phyloP scores from a whole-genome alignment of 2,329 filamentous ascomycete species.

The Alternaria gaisen region DNA sequence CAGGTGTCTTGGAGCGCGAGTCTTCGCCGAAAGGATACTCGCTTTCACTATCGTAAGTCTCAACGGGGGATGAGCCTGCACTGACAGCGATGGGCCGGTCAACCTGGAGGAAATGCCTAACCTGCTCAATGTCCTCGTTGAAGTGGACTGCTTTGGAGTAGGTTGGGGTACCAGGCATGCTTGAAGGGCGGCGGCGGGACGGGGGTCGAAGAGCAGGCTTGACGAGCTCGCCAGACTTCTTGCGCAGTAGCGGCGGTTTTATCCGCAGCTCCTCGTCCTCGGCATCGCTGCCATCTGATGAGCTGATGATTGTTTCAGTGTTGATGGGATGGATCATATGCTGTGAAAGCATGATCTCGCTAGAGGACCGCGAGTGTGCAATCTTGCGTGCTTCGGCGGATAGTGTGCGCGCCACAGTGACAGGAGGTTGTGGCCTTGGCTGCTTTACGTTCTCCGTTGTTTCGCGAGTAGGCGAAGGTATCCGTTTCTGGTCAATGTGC shows the following conservation, averaged over 20 bases:
- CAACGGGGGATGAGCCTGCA: conserved; percentile 88
- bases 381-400: conserved; percentile 67
- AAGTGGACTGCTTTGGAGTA: conserved; percentile 99
- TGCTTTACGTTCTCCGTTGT: conserved; percentile 25
- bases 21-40: conserved; percentile 85
- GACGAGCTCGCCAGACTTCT: conserved; percentile 97
- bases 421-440: conserved; percentile 26
- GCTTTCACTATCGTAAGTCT: conserved; percentile 83
- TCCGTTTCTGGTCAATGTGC: conserved; percentile 74
- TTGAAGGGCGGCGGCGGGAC: conserved; percentile 84
- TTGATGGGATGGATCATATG: conserved; percentile 53
- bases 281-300: conserved; percentile 62
- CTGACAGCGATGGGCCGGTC: conserved; percentile 96
- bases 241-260: conserved; percentile 93
- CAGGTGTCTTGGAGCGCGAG: conserved; percentile 60
- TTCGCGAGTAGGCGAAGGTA: conserved; percentile 63
- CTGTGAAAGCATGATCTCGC: conserved; percentile 63
- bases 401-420: conserved; percentile 48
- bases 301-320: conserved; percentile 55
- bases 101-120: conserved; percentile 92
- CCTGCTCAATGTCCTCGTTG: conserved; percentile 94
- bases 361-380: conserved; percentile 67
- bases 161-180: conserved; percentile 96
- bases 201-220: conserved; percentile 86
- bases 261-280: conserved; percentile 65